Conservation (phyloP, 768 basidiomycete species). For the Boletus rubroflammeus region DNA sequence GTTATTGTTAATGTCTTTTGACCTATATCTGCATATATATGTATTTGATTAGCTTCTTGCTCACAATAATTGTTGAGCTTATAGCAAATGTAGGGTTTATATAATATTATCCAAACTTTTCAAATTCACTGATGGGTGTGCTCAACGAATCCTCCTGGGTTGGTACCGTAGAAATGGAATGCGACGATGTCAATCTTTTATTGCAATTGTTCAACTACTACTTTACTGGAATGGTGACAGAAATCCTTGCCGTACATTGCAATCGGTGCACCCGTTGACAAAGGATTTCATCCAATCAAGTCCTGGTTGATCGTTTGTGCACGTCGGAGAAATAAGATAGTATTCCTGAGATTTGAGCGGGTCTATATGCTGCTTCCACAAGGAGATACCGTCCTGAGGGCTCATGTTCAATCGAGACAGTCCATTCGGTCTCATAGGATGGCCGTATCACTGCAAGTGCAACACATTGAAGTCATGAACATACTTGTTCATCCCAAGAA, state of each 20-base stretch:
- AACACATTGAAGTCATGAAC: too few relatives aligned
- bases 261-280: slow-evolving; percentile 47
- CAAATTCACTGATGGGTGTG: slow-evolving; percentile 37
- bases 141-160: slow-evolving; percentile 43
- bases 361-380: slow-evolving; percentile 65
- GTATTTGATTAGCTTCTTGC: too few relatives aligned
- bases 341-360: slow-evolving; percentile 60
- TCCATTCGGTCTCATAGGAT: too few relatives aligned
- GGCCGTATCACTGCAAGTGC: too few relatives aligned
- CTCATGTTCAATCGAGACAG: too few relatives aligned
- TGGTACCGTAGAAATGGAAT: slow-evolving; percentile 69
- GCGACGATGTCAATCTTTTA: slow-evolving; percentile 58
- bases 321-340: slow-evolving; percentile 62
- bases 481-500: too few relatives aligned
- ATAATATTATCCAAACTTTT: too few relatives aligned
- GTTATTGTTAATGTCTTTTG: too few relatives aligned
- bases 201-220: neutral
- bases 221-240: neutral
- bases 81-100: too few relatives aligned
- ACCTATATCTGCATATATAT: too few relatives aligned
- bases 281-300: slow-evolving; percentile 67
- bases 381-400: slow-evolving; percentile 45
- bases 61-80: too few relatives aligned
- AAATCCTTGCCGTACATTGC: slow-evolving; percentile 47
- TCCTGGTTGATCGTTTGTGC: slow-evolving; percentile 61